phyloP scores from a whole-genome alignment of 2,329 filamentous ascomycete genomes.

The Didymella pomorum region DNA sequence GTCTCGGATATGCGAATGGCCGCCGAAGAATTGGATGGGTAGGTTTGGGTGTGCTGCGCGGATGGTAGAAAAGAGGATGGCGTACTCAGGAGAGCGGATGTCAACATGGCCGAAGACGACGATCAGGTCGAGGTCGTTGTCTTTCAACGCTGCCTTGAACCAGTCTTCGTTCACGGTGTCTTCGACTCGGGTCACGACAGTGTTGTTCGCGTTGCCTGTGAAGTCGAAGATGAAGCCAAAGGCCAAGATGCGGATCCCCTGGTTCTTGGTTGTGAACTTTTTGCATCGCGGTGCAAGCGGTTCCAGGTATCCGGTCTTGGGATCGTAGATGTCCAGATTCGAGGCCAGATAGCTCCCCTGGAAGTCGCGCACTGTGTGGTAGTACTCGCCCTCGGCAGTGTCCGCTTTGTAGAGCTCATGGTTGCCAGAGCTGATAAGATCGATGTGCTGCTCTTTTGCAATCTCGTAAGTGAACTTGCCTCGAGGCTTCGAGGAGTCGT shows the following conservation, averaged over 20 bases:
- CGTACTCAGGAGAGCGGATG: conserved; percentile 80
- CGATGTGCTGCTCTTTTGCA: conserved; percentile 80
- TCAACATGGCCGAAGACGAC: conserved; percentile 87
- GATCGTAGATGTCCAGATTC: conserved; percentile 87
- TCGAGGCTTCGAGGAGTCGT: conserved; percentile 87
- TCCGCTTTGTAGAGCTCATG: conserved; percentile 90
- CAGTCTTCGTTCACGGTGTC: conserved; percentile 83
- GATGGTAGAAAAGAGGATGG: conserved; percentile 79
- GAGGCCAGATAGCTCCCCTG: conserved; percentile 83
- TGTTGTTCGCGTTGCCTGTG: conserved; percentile 88
- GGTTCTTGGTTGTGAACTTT: conserved; percentile 91
- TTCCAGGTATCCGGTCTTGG: conserved; percentile 71
- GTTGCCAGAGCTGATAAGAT: conserved; percentile 87
- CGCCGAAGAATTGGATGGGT: conserved; percentile 91
- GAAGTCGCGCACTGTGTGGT: conserved; percentile 83
- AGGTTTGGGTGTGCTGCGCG: conserved; percentile 78
- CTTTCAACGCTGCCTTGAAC: conserved; percentile 86
- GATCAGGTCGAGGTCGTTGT: conserved; percentile 82
- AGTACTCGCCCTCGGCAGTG: conserved; percentile 79
- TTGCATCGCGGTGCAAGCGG: conserved; percentile 84
- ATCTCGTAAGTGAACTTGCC: conserved; percentile 90
- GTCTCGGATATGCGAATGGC: conserved; percentile 89
- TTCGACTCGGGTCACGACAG: conserved; percentile 79
- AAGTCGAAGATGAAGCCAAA: conserved; percentile 98
- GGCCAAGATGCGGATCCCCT: conserved; percentile 81